These are phyloP conservation scores for Syzygium oleosum DNA, from an alignment of 345 rosid genomes.

Conservation along the genomic window DNA sequence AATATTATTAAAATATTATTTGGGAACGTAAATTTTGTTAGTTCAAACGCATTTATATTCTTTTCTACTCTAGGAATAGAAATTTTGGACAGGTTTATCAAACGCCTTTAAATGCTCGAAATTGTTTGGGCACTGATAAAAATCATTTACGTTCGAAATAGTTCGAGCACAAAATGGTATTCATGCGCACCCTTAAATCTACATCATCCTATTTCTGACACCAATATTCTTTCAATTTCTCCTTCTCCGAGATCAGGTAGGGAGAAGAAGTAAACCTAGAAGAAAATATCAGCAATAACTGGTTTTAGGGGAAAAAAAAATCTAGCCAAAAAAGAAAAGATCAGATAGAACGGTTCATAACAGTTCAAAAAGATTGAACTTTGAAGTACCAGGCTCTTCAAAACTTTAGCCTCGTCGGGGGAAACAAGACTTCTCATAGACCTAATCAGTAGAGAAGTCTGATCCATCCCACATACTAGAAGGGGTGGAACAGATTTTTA, in stretches of 20 bases:
- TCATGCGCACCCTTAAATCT: no score
- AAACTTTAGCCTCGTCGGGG: not conserved
- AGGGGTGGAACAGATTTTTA: not conserved
- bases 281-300: not conserved
- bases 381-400: not conserved
- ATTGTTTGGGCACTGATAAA: no score
- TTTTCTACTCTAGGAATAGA: no score
- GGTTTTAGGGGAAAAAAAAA: not conserved
- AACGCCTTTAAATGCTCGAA: no score
- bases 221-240: not conserved
- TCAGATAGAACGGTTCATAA: not conserved
- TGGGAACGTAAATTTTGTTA: no score
- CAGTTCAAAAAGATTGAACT: not conserved
- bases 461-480: not conserved
- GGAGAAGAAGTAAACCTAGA: not conserved
- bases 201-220: not conserved
- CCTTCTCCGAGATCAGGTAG: not conserved
- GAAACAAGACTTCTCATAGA: not conserved
- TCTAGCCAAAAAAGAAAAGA: not conserved
- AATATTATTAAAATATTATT: no score
- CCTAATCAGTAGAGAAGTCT: not conserved
- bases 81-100: no score
- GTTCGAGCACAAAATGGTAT: no score
- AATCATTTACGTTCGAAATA: no score
- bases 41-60: no score